Conservation (phyloP, 441 rosid species). For the Croton laevigatus region DNA sequence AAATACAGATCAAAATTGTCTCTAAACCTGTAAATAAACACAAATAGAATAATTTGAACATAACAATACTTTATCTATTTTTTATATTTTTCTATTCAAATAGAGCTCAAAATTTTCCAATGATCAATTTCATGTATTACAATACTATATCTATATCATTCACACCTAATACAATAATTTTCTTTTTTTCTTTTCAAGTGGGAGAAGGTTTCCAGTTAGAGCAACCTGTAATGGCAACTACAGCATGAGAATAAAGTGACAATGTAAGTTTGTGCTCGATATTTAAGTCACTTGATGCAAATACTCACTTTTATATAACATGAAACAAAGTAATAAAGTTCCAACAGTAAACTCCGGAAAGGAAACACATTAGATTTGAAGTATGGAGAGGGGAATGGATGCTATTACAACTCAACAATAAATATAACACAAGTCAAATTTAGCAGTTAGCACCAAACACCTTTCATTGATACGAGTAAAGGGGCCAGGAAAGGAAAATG, state of each 20-base stretch:
- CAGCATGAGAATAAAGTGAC: conserved; percentile 23
- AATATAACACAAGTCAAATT: conserved; percentile 15
- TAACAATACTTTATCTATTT: too few species aligned
- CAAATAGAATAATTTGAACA: too few species aligned
- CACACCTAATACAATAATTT: too few species aligned
- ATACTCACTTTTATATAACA: background rate
- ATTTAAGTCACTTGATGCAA: background rate
- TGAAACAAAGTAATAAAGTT: background rate
- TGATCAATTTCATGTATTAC: too few species aligned
- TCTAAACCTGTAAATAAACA: too few species aligned
- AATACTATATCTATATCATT: too few species aligned
- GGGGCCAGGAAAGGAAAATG: conserved; percentile 81
- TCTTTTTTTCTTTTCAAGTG: conserved; percentile 62
- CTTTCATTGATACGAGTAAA: conserved; percentile 58
- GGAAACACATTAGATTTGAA: background rate
- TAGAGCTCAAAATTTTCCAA: too few species aligned
- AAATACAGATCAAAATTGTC: too few species aligned
- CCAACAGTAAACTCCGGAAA: background rate
- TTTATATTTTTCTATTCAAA: too few species aligned
- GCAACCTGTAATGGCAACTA: conserved; percentile 80
- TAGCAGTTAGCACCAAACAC: conserved; percentile 40
- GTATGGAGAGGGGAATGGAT: background rate
- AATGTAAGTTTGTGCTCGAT: conserved; percentile 15
- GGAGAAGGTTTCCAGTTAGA: conserved; percentile 65
- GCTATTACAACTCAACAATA: background rate